Evolutionary conservation across 163 green algal species (phyloP), one percentile per base, ranked within the genome.

Genomic region (Picocystis sp.): DNA sequence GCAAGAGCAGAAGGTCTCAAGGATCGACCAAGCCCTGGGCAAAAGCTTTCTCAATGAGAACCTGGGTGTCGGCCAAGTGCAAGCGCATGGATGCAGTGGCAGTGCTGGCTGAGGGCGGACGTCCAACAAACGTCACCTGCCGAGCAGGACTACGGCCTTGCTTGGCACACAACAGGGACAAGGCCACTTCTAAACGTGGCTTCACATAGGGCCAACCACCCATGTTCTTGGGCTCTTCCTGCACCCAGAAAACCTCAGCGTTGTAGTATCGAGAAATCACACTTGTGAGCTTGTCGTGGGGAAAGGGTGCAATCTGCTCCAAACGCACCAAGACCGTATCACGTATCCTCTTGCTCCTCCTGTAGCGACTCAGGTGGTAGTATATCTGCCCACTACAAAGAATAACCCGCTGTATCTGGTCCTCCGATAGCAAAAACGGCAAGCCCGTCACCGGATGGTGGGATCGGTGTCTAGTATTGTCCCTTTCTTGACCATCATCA

Each of bases 211-310:
- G 33, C 75, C 76, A 89, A 11, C 70, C 73, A 2, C 81, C 81
- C 77, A 84, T 84, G 71, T 91, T 83, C 64, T 85, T 85, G 11
- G 77, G 77, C 71, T 85, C 74, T 56, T 85, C 74, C 64, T 73
- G 63, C 47, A 48, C 52, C 22, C n/a, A 56, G 45, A 52, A 21
- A 69, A 80, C 46, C 63, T 81, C 62, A 2, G 72, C 72, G 17
- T 65, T 50, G 2, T 52, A 11, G 55, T 81, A 83, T 45, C 67
- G 64, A 35, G 34, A 38, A 13, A 72, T 42, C 13, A 34, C 63
- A 56, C 69, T 65, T 54, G 38, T 63, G n/a, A 90, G 43, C 2
- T 71, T 54, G 55, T 86, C 78, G 60, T 83, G 63, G 0, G 78
- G 75, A 62, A 90, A 81, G 19, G 80, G 80, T 12, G 67, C 67